A percentile compares a stretch with the other conserved stretches of the same genome.
Conservation (phyloP, 257 asterid genomes). For the Fraxinus quadrangulata region DNA sequence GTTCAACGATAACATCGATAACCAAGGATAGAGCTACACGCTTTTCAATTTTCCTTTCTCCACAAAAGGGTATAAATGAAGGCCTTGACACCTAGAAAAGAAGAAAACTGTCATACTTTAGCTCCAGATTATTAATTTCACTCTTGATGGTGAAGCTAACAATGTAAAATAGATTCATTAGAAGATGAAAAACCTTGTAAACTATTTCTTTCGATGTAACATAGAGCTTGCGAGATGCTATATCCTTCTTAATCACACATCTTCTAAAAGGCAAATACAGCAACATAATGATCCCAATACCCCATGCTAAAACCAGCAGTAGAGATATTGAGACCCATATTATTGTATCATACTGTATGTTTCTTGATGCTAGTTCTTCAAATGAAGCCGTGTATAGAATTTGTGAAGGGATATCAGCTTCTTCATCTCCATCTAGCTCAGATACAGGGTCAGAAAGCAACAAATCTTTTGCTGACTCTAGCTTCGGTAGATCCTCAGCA, state of each 20-base stretch:
- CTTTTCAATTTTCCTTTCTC: conserved; percentile 54
- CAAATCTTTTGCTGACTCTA: conserved; percentile 37
- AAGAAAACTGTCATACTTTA: conserved; percentile 17
- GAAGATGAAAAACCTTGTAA: conserved; percentile 48
- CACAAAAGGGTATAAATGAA: conserved; percentile 66
- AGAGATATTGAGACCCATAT: conserved; percentile 72
- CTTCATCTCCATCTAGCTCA: conserved; percentile 53
- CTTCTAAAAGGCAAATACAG: conserved; percentile 63
- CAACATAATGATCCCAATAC: conserved; percentile 68
- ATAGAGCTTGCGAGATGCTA: conserved; percentile 57
- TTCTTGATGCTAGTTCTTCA: conserved; percentile 51
- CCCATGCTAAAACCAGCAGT: conserved; percentile 76
- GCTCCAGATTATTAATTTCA: neutral
- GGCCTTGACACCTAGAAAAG: conserved; percentile 63
- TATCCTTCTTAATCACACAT: conserved; percentile 70
- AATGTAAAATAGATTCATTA: conserved; percentile 13
- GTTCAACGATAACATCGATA: conserved; percentile 62
- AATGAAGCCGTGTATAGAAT: conserved; percentile 60
- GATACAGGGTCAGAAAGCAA: conserved; percentile 55
- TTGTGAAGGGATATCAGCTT: conserved; percentile 36
- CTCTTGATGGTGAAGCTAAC: neutral
- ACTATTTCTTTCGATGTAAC: conserved; percentile 56
- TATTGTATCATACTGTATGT: conserved; percentile 57
- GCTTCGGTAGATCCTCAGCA: conserved; percentile 44
- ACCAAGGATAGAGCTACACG: conserved; percentile 61